These are phyloP conservation scores for Fusarium burgessii DNA, from an alignment of 2,329 filamentous ascomycete genomes.

Conservation along the genomic window DNA sequence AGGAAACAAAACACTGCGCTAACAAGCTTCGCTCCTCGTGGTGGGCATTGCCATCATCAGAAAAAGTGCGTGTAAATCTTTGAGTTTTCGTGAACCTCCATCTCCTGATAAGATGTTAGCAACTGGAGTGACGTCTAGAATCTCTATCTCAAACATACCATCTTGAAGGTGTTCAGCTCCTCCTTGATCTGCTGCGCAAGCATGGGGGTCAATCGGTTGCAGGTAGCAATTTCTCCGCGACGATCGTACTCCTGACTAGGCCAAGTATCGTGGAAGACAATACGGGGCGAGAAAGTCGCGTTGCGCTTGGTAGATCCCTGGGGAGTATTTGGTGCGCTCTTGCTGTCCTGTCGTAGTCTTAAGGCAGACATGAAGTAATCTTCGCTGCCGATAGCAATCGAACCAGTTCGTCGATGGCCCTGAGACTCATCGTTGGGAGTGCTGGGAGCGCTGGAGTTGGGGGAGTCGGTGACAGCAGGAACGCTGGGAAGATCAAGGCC, in stretches of 20 bases:
- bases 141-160: slow-evolving; percentile 60
- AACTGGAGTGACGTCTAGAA: neutral
- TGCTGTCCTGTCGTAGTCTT: slow-evolving; percentile 79
- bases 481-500: slow-evolving; percentile 71
- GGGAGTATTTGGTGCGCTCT: slow-evolving; percentile 84
- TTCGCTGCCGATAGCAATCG: slow-evolving; percentile 80
- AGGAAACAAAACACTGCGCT: slow-evolving; percentile 45
- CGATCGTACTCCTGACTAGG: slow-evolving; percentile 95
- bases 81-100: slow-evolving; percentile 99
- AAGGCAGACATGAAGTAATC: slow-evolving; percentile 90
- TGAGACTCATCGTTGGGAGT: slow-evolving; percentile 84
- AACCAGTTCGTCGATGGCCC: slow-evolving; percentile 74
- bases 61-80: slow-evolving; percentile 99
- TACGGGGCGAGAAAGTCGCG: slow-evolving; percentile 87
- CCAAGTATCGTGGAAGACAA: slow-evolving; percentile 97
- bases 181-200: slow-evolving; percentile 99
- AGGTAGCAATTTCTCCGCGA: slow-evolving; percentile 94
- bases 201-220: slow-evolving; percentile 96
- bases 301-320: slow-evolving; percentile 72
- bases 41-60: slow-evolving; percentile 67
- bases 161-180: slow-evolving; percentile 99
- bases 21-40: slow-evolving; percentile 42
- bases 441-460: slow-evolving; percentile 86
- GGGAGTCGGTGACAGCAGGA: slow-evolving; percentile 78
- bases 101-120: slow-evolving; percentile 77